Conservation (phyloP, 2,329 filamentous ascomycete genomes). For the Monosporascus sp. region DNA sequence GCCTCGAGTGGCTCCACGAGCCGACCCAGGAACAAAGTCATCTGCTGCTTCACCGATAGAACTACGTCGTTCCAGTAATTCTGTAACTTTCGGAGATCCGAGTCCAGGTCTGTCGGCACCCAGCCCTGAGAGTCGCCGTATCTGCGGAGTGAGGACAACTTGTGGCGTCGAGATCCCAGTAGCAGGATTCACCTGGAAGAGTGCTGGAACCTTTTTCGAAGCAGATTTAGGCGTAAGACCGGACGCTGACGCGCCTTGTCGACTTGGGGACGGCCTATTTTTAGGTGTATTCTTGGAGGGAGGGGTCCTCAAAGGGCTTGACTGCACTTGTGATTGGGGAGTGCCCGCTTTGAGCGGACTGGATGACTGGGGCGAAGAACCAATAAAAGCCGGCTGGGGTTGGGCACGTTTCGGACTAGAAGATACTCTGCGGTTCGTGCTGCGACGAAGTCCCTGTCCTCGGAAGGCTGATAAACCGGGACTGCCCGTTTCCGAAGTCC, state of each 20-base stretch:
- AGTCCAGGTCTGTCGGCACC: conserved; percentile 66
- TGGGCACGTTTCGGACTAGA: conserved; percentile 32
- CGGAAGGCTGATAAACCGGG: conserved; percentile 50
- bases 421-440: conserved; percentile 34
- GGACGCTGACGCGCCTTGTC: conserved; percentile 21
- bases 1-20: conserved; percentile 33
- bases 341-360: conserved; percentile 31
- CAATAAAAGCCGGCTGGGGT: conserved; percentile 23
- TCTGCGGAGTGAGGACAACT: conserved; percentile 57
- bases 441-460: conserved; percentile 44
- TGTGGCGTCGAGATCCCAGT: conserved; percentile 57
- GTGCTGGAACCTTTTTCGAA: conserved; percentile 23
- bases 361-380: conserved; percentile 11
- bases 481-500: conserved; percentile 45
- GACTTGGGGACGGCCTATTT: conserved; percentile 43
- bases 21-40: conserved; percentile 49
- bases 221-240: conserved; percentile 18
- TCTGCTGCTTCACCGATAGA: conserved; percentile 65
- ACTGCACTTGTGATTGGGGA: conserved; percentile 36
- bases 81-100: conserved; percentile 69
- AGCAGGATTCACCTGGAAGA: conserved; percentile 26
- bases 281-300: conserved; percentile 39
- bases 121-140: conserved; percentile 58
- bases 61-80: conserved; percentile 62
- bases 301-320: conserved; percentile 45